Evolutionary conservation across 768 basidiomycete species (phyloP), one percentile per base, ranked within the genome.

Genomic region (Tubosaeta sp.): DNA sequence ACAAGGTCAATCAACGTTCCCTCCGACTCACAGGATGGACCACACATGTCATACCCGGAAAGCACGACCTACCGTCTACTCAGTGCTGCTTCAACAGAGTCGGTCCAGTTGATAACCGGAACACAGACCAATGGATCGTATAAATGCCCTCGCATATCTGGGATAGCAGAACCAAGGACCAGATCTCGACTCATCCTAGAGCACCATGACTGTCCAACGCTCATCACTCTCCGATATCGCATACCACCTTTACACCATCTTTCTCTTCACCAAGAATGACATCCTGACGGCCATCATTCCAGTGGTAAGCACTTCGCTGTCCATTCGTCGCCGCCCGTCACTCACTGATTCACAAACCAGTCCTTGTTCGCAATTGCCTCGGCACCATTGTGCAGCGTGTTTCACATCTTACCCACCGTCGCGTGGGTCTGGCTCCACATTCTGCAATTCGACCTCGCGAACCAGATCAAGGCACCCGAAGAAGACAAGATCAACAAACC

Each of bases 391-490:
- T 50, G 48, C 27, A 57, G 53, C 19, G 34, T 60, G 2, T 26
- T 50, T 6, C 55, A 43, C 1, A 22, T 71, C 12, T 19, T 62
- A 6, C 64, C 72, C 22, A 59, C 69, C 5, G 46, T 74, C 1
- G 35, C 71, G 5, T 79, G 78, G 78, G 65, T 76, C 26, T 79
- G 69, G 71, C 48, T 75, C 3, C 78, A 79, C 46, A 62, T 77
- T 12, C 60, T 79, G 3, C 75, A 75, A 42, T 75, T 72, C 58
- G 58, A 74, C 52, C 59, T 78, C n/a, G 65, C 74, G 4, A 79
- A 79, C 51, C 77, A 79, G 58, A 69, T 67, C 19, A 64, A 71
- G 31, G 64, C 66, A 6, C 67, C 70, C 5, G 70, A 71, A 11
- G 78, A 79, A 59, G 78, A 79, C 51, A 65, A 56, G 22, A 41